Base-by-base conservation (phyloP, 495 filamentous ascomycete species). In the Aspergillus sclerotiicarbonarius region DNA sequence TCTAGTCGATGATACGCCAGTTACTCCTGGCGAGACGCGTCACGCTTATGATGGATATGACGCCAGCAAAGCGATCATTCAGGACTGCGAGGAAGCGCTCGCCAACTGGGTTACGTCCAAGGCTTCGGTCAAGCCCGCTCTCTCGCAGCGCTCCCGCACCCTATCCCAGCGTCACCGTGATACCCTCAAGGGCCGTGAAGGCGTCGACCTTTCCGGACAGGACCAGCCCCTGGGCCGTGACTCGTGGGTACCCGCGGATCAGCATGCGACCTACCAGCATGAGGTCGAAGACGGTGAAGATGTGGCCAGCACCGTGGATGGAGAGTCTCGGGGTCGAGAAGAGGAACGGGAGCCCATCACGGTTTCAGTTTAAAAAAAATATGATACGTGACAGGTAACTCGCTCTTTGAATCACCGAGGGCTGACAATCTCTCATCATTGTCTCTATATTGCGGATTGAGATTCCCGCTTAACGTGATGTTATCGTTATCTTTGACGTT, bases 41-140 rank as follows among this genome's bases (percentile, higher is more conserved):
- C 83, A 91, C 45, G 91, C 95, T 0, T 98, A 98, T 72, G 94
- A 98, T 67, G 95, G 94, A 59, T 98, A 98, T 71, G 94, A 98
- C 64, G 92, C 92, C 60, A 94, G 90, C 84, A 98, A 98, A 78
- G 92, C 84, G 73, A 98, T 98, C 77, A 98, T 98, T 73, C 95
- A 98, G 78, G 94, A 98, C 72, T 98, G 94, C 73, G 94, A 98
- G 71, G 92, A 98, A 65, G 82, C 95, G 6, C 86, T 98, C 50
- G 96, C 90, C 62, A 97, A 96, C 79, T 98, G 94, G 94, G 90
- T 98, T 9, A 77, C 84, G 56, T 86, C 90, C 67, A 94, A 92
- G 73, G 92, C 94, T 1, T 82, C 89, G 48, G 92, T 98, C 60
- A 87, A 84, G 61, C 84, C 92, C 58, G 88, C 88, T 66, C 85